Base-by-base conservation (phyloP, 805 yeast genomes). In the Ogataea philodendri region DNA sequence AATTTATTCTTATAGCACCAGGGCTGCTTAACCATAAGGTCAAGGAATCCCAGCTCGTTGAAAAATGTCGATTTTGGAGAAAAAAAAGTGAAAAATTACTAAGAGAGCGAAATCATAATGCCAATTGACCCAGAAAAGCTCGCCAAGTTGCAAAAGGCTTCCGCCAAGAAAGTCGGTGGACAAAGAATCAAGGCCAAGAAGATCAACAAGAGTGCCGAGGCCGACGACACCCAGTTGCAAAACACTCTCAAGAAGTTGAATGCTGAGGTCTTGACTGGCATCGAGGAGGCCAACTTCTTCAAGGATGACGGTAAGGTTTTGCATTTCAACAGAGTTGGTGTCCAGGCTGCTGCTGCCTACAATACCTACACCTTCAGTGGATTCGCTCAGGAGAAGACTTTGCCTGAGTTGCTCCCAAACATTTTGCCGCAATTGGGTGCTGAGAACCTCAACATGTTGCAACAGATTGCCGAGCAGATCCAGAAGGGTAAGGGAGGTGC, bases 251-350 rank as follows among this genome's bases (percentile, higher is more conserved):
- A 80, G 66, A 88, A 89, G 72, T 74, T 90, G 65, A 82, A 84
- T 68, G 94, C 89, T 50, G 85, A 83, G 68, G 83, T 87, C 57
- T 70, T 90, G 55, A 88, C 84, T 52, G 87, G 84, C 59, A 81
- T 90, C 58, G 95, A 87, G 65, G 97, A 90, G 74, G 97, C 96
- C 60, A 90, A 89, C 79, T 85, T 90, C 76, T 89, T 93, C 84
- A 84, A 76, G 68, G 96, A 87, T 49, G 96, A 90, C 66, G 97
- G 97, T 62, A 83, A 81, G 63, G 96, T 93, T 49, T 72, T 90
- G 67, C 96, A 90, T 74, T 87, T 93, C 78, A 80, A 84, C 76
- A 83, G 93, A 67, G 96, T 93, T 52, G 94, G 93, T 70, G 93
- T 89, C 49, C 97, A 90, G 74, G 85, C 85, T 54, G 87, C 96